Evolutionary conservation across 441 rosid genomes (phyloP), one percentile per base, ranked within the genome.

Genomic region (Euphorbia corollata): DNA sequence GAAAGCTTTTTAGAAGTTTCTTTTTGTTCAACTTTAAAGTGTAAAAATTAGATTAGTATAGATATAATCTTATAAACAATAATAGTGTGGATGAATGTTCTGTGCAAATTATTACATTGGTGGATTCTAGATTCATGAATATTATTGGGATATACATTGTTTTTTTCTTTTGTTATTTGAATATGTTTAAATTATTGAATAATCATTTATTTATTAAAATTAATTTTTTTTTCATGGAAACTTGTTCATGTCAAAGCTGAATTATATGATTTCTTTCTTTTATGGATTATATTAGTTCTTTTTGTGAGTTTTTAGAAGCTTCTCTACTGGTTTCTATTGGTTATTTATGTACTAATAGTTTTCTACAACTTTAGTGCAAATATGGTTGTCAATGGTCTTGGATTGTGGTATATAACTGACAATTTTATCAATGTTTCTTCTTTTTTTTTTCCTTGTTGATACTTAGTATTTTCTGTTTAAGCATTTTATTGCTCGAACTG

Each of bases 341-440:
- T 27, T 27, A 27, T 27, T 4, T 27, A 88, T 74, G 95, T 90
- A 67, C 97, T 95, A 8, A 90, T 95, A 50, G 97, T 90, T 64
- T 88, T 90, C 73, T 95, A 90, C 84, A 90, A 90, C 82, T 90
- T 90, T 86, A 90, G 97, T 68, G 97, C 95, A 69, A 90, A 90
- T 80, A 95, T 90, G 63, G 91, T 90, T 38, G 97, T 90, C 39
- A 86, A 90, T 76, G 97, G 97, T 80, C 76, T 90, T 64, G 97
- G 97, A 5, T 81, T 90, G 56, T 90, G 95, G 97, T 95, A 90
- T 73, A 88, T 95, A 55, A 95, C 97, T 20, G 97, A 95, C 88
- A 80, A 78, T 61, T 27, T 19, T 63, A 54, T 57, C 32, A 18
- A 18, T 5, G 32, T 27, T 27, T 13, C 15, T 2, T 67, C 55